These are phyloP conservation scores for Cyberlindnera maritima DNA, from an alignment of 805 yeast species.

Conservation along the genomic window DNA sequence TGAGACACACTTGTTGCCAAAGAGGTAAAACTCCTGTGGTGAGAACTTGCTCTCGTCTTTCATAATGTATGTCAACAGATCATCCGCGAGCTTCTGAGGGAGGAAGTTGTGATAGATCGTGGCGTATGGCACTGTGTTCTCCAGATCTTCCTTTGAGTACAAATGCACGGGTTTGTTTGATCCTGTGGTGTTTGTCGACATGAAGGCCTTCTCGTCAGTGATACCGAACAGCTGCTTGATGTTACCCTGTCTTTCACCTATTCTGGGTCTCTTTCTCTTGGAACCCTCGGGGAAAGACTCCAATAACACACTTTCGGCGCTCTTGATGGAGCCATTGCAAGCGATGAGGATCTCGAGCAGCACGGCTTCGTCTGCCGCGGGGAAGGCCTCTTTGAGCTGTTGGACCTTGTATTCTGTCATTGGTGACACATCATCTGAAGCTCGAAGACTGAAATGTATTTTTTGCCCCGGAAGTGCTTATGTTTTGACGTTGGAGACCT, in stretches of 20 bases:
- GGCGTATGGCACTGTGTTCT: constrained; percentile 46
- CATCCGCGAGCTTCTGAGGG: constrained; percentile 47
- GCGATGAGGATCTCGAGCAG: constrained; percentile 50
- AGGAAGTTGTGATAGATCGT: constrained; percentile 50
- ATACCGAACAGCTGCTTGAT: constrained; percentile 22
- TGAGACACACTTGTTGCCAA: constrained; percentile 59
- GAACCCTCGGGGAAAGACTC: constrained; percentile 29
- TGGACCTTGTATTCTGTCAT: constrained; percentile 40
- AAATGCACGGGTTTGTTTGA: constrained; percentile 36
- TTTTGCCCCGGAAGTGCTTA: no score
- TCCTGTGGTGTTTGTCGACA: constrained; percentile 19
- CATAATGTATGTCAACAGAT: constrained; percentile 40
- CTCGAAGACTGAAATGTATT: no score
- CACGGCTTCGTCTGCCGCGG: constrained; percentile 38
- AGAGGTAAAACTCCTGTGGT: constrained; percentile 52
- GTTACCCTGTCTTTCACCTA: constrained; percentile 18
- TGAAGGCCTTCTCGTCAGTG: constrained; percentile 3
- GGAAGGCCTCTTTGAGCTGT: constrained; percentile 37
- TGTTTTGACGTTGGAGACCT: no score
- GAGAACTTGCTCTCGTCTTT: constrained; percentile 39
- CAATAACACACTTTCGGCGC: constrained; percentile 39
- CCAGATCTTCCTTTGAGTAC: constrained; percentile 50
- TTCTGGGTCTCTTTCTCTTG: constrained; percentile 3
- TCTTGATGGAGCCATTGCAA: constrained; percentile 50
- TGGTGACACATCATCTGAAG: neutral